phyloP scores from a whole-genome alignment of 2,329 filamentous ascomycete genomes.

The Camptophora hylomeconis region DNA sequence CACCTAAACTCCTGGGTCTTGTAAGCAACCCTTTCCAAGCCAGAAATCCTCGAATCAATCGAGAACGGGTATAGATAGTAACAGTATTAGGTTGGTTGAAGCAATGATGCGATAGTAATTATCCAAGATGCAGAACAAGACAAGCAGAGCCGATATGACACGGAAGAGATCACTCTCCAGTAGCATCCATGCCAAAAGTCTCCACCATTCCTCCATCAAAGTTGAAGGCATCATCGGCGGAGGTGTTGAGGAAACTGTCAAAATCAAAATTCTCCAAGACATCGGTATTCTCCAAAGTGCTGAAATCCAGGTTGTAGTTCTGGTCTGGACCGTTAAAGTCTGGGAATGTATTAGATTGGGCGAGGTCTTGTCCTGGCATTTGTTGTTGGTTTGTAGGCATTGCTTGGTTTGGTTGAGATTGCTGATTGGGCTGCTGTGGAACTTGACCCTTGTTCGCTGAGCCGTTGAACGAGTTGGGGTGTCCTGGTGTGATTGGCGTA shows the following conservation, averaged over 20 bases:
- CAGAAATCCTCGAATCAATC: no score
- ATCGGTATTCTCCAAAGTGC: constrained; percentile 32
- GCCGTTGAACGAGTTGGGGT: constrained; percentile 31
- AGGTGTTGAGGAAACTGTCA: constrained; percentile 51
- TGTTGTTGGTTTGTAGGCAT: constrained; percentile 17
- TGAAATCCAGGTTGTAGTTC: constrained; percentile 24
- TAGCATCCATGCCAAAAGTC: constrained; percentile 17
- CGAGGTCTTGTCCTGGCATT: constrained; percentile 16
- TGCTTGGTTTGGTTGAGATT: constrained; percentile 22
- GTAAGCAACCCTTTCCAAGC: no score
- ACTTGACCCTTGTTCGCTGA: constrained; percentile 22
- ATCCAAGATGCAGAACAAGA: no score
- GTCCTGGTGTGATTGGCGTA: constrained; percentile 35
- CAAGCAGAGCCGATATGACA: no score
- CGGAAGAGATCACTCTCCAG: no score
- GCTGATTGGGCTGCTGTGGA: constrained; percentile 16
- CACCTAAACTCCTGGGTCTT: no score
- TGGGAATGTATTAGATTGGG: constrained; percentile 9
- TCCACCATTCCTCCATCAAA: constrained; percentile 32
- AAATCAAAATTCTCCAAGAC: constrained; percentile 48
- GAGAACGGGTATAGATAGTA: no score
- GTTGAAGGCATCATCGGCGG: constrained; percentile 31
- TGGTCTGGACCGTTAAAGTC: constrained; percentile 11
- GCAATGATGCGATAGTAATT: no score
- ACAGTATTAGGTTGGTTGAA: no score